Conservation (phyloP, 306 rosid genomes). For the Glycyrrhiza uralensis region DNA sequence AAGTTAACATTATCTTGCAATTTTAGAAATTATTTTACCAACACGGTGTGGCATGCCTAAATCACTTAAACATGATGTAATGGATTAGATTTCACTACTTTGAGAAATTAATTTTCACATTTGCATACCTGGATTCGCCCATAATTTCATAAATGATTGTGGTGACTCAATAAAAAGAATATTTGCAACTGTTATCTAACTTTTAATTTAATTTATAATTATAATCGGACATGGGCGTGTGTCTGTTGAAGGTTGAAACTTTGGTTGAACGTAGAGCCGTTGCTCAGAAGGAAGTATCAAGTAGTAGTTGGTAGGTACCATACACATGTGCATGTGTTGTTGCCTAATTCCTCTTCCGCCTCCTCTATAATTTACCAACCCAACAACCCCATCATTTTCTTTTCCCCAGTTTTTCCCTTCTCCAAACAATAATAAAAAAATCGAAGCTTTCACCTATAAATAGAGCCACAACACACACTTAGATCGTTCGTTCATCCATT, state of each 20-base stretch:
- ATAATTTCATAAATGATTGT: no score
- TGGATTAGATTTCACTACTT: no score
- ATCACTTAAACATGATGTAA: no score
- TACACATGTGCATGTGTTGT: constrained; percentile 13
- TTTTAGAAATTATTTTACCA: no score
- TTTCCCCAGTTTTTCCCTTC: background rate
- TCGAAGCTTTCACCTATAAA: constrained; percentile 37
- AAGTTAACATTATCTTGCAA: no score
- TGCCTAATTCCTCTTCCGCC: background rate
- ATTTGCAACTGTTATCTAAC: background rate
- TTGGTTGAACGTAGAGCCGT: background rate
- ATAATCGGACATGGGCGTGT: no score
- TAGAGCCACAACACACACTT: constrained; percentile 11
- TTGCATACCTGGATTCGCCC: no score
- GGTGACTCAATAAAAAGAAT: no score
- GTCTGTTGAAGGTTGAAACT: constrained; percentile 3
- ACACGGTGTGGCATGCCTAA: no score
- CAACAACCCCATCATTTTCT: constrained; percentile 27
- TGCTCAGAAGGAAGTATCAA: constrained; percentile 23
- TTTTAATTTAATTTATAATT: no score
- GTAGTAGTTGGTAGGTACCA: constrained; percentile 38
- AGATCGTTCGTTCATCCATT: constrained; percentile 14
- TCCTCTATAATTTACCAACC: constrained; percentile 28
- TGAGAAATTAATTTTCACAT: no score
- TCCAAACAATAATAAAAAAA: background rate